Evolutionary conservation across 371 early-diverging fungal genomes (phyloP).

Genomic region (Mortierella sp.): DNA sequence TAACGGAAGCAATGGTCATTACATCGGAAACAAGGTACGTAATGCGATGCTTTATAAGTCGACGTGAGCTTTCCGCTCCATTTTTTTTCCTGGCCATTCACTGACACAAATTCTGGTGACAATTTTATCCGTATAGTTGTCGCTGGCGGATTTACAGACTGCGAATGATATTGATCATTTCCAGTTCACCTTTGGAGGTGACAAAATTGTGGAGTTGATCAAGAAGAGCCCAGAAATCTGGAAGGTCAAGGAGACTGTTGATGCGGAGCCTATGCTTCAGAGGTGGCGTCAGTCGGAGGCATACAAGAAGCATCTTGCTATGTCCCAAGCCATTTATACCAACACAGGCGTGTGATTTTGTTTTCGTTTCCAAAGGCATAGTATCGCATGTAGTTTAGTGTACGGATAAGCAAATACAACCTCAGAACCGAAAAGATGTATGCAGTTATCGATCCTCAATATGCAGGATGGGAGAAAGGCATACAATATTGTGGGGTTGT

Average conservation of each 20-base stretch:
- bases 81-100: too few relatives aligned
- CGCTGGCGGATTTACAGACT: conserved; percentile 32
- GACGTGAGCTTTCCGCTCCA: background rate
- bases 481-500: too few relatives aligned
- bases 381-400: background rate
- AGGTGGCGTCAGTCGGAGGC: conserved; percentile 39
- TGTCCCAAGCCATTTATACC: conserved; percentile 13
- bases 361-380: too few relatives aligned
- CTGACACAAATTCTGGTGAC: too few relatives aligned
- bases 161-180: conserved; percentile 42
- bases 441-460: too few relatives aligned
- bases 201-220: conserved; percentile 22
- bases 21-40: conserved; percentile 38
- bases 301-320: conserved; percentile 18
- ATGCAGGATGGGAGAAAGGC: too few relatives aligned
- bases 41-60: too few relatives aligned
- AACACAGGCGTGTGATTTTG: conserved; percentile 26
- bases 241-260: conserved; percentile 38
- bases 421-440: too few relatives aligned
- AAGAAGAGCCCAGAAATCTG: conserved; percentile 31
- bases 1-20: conserved; percentile 47
- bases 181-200: conserved; percentile 5
- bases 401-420: background rate
- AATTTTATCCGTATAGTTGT: too few relatives aligned
- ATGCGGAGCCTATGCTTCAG: conserved; percentile 32